These are phyloP conservation scores for Kazachstania sp. DNA, from an alignment of 1,139 yeast genomes.

Conservation along the genomic window DNA sequence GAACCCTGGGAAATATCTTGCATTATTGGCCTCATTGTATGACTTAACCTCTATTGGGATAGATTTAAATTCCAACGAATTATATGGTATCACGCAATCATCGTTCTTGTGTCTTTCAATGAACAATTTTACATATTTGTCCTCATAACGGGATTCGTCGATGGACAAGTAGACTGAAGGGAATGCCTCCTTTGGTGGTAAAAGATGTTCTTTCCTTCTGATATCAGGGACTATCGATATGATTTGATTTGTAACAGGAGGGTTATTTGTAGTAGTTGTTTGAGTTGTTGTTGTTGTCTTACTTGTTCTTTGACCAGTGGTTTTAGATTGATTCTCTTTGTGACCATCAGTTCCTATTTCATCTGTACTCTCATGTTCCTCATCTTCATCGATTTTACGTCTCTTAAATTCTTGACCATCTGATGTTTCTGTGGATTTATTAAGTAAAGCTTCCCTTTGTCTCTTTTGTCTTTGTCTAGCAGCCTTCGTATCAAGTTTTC, in stretches of 20 bases:
- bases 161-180: constrained; percentile 45
- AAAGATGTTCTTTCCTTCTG: constrained; percentile 27
- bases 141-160: constrained; percentile 41
- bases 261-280: constrained; percentile 16
- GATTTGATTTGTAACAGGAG: not conserved
- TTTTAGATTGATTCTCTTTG: not conserved
- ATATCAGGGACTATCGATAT: constrained; percentile 2
- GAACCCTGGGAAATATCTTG: constrained; percentile 53
- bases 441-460: constrained; percentile 12
- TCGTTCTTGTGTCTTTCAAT: constrained; percentile 27
- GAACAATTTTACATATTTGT: constrained; percentile 28
- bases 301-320: not conserved
- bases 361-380: not conserved
- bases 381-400: constrained; percentile 4
- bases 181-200: constrained; percentile 37
- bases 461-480: constrained; percentile 45
- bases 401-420: not conserved
- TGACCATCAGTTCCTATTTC: constrained; percentile 10
- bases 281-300: constrained; percentile 7
- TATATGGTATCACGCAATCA: constrained; percentile 25
- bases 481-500: constrained; percentile 44
- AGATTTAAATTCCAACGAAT: constrained; percentile 12
- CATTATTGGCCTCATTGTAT: constrained; percentile 30
- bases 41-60: constrained; percentile 28
- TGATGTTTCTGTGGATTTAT: not conserved